Base-by-base conservation (phyloP, 179 eudicot species). In the Silene vulgaris region DNA sequence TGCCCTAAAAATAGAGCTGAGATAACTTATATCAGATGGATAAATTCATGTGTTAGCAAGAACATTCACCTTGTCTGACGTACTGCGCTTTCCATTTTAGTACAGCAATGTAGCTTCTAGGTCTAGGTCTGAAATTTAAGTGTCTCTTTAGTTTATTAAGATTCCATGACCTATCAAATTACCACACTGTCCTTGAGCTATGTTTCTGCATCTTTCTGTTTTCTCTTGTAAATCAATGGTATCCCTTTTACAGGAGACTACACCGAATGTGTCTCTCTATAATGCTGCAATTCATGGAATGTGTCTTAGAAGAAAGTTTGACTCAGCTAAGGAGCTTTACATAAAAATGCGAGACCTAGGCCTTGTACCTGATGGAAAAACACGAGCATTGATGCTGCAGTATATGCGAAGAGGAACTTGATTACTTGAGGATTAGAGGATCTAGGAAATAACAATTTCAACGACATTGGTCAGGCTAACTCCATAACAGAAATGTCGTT, bases 241-340 rank as follows among this genome's bases (percentile, higher is more conserved):
- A 23, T n/a, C 64, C 45, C 50, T 45, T 57, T 57, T 40, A 84
- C 85, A 87, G 88, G 78, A 76, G 76, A 83, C 79, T 59, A 74
- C 74, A 50, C 91, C 90, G 60, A 84, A 90, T 83, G 91, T 86
- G 48, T 87, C 94, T 66, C 86, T 92, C 65, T 95, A 90, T 71
- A 95, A 95, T 80, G 87, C 93, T 80, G 91, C 89, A 71, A 88
- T 95, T 75, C 99, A 95, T 75, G 99, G 99, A 61, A 80, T 90
- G 89, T 92, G 92, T 69, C 85, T 92, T 69, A 84, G 76, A 87
- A 85, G 90, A 65, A 82, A 84, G 76, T 71, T 61, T 54, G 84
- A 81, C 32, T 79, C 87, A 76, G 99, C 97, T 65, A 87, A 81
- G 71, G 86, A 81, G 75, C 76, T 90, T 69, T 95, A 95, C 80